Percentiles rank a stretch among this genome's conserved stretches.
These are phyloP conservation scores for Cladosporium cucumerinum DNA, from an alignment of 2,329 filamentous ascomycete species.

Conservation along the genomic window DNA sequence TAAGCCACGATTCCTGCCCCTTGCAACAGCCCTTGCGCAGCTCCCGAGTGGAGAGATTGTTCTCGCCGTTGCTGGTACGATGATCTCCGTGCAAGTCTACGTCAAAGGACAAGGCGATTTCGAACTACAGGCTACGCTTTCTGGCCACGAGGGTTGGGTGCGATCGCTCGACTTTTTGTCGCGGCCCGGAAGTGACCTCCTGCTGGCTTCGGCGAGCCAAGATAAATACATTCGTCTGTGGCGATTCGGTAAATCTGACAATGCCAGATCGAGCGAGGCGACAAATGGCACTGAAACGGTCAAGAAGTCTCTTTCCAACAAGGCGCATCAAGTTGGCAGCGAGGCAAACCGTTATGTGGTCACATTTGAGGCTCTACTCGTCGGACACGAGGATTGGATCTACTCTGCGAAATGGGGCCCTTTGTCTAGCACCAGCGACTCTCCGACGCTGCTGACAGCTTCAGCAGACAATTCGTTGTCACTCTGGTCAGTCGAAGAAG, in stretches of 20 bases:
- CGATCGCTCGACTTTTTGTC: slow-evolving; percentile 74
- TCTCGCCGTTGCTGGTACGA: slow-evolving; percentile 83
- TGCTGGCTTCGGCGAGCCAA: slow-evolving; percentile 91
- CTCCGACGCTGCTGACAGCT: slow-evolving; percentile 65
- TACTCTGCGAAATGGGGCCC: slow-evolving; percentile 79
- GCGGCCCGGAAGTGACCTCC: slow-evolving; percentile 59
- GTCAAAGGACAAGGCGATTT: slow-evolving; percentile 56
- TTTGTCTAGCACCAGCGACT: slow-evolving; percentile 35
- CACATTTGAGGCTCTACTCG: slow-evolving; percentile 87
- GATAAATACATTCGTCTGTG: slow-evolving; percentile 96
- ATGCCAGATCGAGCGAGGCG: not conserved
- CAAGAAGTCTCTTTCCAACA: slow-evolving; percentile 70
- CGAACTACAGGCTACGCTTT: slow-evolving; percentile 69
- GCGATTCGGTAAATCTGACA: slow-evolving; percentile 71
- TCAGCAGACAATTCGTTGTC: slow-evolving; percentile 94
- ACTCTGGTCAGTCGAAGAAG: slow-evolving; percentile 82
- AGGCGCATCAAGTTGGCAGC: slow-evolving; percentile 72
- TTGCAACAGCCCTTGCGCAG: slow-evolving; percentile 66
- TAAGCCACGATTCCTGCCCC: slow-evolving; percentile 75
- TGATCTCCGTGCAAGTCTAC: slow-evolving; percentile 76
- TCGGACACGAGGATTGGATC: slow-evolving; percentile 98
- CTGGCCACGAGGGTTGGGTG: slow-evolving; percentile 94
- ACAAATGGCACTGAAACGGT: not conserved
- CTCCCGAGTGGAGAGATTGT: slow-evolving; percentile 50
- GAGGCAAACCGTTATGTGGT: slow-evolving; percentile 66